Evolutionary conservation across 148 eudicot genomes (phyloP).

Genomic region (Cornus florida): DNA sequence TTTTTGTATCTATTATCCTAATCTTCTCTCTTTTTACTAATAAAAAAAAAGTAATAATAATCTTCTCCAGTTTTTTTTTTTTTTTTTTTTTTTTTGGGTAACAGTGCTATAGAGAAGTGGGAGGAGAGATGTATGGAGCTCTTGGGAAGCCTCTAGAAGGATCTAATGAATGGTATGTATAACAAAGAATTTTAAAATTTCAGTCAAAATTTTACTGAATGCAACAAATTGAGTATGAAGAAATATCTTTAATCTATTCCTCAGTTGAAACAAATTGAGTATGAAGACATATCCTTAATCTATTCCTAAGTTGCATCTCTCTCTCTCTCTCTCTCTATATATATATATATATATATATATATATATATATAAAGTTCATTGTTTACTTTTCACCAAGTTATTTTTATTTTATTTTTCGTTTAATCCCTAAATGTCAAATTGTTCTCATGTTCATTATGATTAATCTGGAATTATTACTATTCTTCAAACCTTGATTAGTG

Average conservation of each 20-base stretch:
- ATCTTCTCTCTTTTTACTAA: neutral
- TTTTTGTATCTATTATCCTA: neutral
- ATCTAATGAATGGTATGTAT: constrained; percentile 71
- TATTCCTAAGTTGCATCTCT: neutral
- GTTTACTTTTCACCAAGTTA: too few species aligned
- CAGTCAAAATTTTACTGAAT: neutral
- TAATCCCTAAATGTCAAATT: too few species aligned
- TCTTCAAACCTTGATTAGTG: neutral
- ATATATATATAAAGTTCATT: too few species aligned
- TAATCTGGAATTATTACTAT: neutral
- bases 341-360: too few species aligned
- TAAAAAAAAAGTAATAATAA: neutral
- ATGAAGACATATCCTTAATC: too few species aligned
- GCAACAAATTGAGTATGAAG: neutral
- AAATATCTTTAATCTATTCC: neutral
- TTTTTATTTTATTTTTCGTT: too few species aligned
- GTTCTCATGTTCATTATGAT: neutral
- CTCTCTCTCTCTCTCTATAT: neutral
- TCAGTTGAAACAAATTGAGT: neutral
- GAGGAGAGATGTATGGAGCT: constrained; percentile 63
- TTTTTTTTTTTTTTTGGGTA: constrained; percentile 11
- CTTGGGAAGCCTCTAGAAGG: constrained; percentile 78
- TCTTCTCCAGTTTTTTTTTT: neutral
- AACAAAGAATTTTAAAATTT: neutral
- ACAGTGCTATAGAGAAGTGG: constrained; percentile 80